Evolutionary conservation across 768 basidiomycete species (phyloP), one percentile per base, ranked within the genome.

Genomic region (Collybia mongolica): DNA sequence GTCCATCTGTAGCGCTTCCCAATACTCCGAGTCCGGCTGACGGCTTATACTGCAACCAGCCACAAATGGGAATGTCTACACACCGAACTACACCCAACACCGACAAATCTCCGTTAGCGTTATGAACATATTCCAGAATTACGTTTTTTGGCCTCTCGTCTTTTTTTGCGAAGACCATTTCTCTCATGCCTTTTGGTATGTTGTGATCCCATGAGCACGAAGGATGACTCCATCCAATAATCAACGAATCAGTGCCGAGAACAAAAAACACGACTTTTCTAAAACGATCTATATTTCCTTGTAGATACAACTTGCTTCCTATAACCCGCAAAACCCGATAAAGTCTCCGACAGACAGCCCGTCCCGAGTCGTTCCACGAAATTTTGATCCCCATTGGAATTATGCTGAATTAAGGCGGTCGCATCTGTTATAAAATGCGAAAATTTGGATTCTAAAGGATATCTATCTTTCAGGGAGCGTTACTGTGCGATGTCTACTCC

Each of bases 401-500:
- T 8, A 2, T 22, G 19, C 35, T 37, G 35, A 22, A 46, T 19
- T 23, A 46, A 37, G 6, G n/a, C 20, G 32, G 32, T 37, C 7
- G 6, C 12, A 9, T 22, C 11, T 23, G 20, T 6, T 46, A 36
- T 46, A 46, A 46, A 46, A 14, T 19, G 5, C 29, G 44, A 19
- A 9, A 20, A 20, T 7, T 19, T 46, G 17, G 8, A 6, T 23
- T 23, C 6, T 22, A 8, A 37, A 18, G 17, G 2, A 9, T 46
- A 3, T 46, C 35, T 14, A 9, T 7, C 8, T 28, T 22, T n/a
- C 44, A n/a, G 44, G 14, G 29, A 45, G 20, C 22, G 8, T 20
- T 45, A 9, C 32, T 20, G 8, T 23, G 15, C 15, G 19, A 60
- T 62, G 59, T 58, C 62, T 32, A 52, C 44, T 46, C 46, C 51